A percentile compares a stretch with the other conserved stretches of the same genome.
These are phyloP conservation scores for Rhizophagus sp. DNA, from an alignment of 192 early-diverging fungal genomes.

Conservation along the genomic window DNA sequence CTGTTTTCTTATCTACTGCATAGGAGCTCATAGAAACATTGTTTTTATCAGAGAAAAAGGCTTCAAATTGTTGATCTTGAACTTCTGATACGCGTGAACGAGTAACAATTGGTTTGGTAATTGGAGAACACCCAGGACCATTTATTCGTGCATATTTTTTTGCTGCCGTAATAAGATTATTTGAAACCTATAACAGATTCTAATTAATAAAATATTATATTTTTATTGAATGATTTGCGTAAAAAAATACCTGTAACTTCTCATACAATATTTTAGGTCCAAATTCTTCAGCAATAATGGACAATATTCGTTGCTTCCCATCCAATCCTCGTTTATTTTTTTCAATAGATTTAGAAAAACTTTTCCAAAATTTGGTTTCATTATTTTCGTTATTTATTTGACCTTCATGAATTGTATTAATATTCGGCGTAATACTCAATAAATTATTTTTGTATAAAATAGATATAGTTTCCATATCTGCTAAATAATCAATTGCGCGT, in stretches of 20 bases:
- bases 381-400: background rate
- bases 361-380: slow-evolving; percentile 4
- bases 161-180: slow-evolving; percentile 15
- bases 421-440: background rate
- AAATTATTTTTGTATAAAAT: slow-evolving; percentile 17
- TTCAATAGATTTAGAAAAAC: background rate
- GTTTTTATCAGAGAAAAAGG: slow-evolving; percentile 2
- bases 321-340: too few species aligned
- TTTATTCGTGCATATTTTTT: slow-evolving; percentile 11
- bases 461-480: background rate
- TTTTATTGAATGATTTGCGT: background rate
- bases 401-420: background rate
- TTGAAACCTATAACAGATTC: slow-evolving; percentile 3
- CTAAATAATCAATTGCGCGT: background rate
- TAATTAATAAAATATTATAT: background rate
- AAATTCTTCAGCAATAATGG: background rate
- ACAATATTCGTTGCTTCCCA: too few species aligned
- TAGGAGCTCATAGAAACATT: slow-evolving; percentile 4
- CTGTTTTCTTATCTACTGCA: background rate
- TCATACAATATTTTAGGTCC: background rate
- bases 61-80: slow-evolving; percentile 6
- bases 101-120: slow-evolving; percentile 1
- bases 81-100: background rate
- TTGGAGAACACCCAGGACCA: background rate
- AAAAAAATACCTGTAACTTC: slow-evolving; percentile 3